These are phyloP conservation scores for Gaeumannomyces sp. DNA, from an alignment of 2,329 filamentous ascomycete species.

Conservation along the genomic window DNA sequence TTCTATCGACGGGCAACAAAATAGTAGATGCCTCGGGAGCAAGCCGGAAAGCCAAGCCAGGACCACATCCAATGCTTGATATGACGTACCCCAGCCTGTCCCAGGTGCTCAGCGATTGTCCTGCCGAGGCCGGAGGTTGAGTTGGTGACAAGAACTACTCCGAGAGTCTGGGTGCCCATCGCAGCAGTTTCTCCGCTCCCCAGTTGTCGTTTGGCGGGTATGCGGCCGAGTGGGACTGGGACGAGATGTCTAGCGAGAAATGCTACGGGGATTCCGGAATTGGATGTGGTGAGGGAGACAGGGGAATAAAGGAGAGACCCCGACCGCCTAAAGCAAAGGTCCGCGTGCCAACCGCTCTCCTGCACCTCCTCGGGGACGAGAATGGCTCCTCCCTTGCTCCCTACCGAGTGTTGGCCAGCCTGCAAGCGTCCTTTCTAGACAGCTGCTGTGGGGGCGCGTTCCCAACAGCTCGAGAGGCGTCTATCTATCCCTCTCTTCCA, in stretches of 20 bases:
- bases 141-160: background rate
- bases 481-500: too few species aligned
- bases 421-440: background rate
- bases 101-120: background rate
- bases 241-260: background rate
- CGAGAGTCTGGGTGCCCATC: background rate
- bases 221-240: background rate
- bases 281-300: background rate
- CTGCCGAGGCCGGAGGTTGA: background rate
- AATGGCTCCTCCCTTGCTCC: background rate
- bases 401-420: background rate
- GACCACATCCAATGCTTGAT: background rate
- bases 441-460: background rate
- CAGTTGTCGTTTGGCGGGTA: background rate
- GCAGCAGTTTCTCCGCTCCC: slow-evolving; percentile 9
- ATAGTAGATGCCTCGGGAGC: too few species aligned
- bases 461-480: too few species aligned
- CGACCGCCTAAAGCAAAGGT: background rate
- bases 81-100: background rate
- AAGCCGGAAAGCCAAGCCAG: background rate
- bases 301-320: background rate
- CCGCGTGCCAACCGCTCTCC: background rate
- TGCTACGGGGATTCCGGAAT: background rate
- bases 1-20: too few species aligned
- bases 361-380: too few species aligned